Evolutionary conservation across 1,284 basidiomycete genomes (phyloP), one percentile per base, ranked within the genome.

Genomic region (Papiliotrema fonsecae): DNA sequence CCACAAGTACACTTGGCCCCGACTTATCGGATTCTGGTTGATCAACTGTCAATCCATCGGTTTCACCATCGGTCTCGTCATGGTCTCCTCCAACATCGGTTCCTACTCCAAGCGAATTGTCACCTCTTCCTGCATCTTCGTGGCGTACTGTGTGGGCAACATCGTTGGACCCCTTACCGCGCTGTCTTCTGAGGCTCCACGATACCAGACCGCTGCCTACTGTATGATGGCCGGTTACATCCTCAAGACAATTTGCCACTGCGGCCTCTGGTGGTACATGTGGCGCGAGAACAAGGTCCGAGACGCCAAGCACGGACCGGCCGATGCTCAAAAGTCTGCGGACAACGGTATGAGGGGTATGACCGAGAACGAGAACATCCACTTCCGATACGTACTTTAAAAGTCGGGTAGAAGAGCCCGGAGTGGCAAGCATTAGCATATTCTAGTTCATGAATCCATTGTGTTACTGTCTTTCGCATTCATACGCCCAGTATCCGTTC

Each of bases 51-150:
- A 70, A 44, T 62, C 58, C 11, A 60, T 69, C 49, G 68, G 68
- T 7, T 70, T 70, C 62, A 67, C 66, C 26, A 63, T 70, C 24
- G 66, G 68, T 49, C 60, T 70, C 24, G 69, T 70, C 50, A 70
- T 70, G 69, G 58, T 70, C 36, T 62, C 62, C 1, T 57, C 56
- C 47, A 70, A 70, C 56, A 57, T 68, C 42, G 64, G 60, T 37
- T 56, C 57, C 19, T 65, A 65, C 55, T 59, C 60, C 34, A 69
- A 69, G 52, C 57, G 60, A 38, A 57, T 64, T 22, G 60, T 70
- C 45, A 62, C 62, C 16, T 65, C 62, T 1, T 57, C 58, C 16
- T 66, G 62, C 55, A 58, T 67, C 46, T 70, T 70, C 35, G 48
- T 62, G 24, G 65, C 56, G 10, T 65, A 64, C 56, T 64, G 62